Conservation (phyloP, 768 basidiomycete genomes). For the Fomitopsis pulvina region DNA sequence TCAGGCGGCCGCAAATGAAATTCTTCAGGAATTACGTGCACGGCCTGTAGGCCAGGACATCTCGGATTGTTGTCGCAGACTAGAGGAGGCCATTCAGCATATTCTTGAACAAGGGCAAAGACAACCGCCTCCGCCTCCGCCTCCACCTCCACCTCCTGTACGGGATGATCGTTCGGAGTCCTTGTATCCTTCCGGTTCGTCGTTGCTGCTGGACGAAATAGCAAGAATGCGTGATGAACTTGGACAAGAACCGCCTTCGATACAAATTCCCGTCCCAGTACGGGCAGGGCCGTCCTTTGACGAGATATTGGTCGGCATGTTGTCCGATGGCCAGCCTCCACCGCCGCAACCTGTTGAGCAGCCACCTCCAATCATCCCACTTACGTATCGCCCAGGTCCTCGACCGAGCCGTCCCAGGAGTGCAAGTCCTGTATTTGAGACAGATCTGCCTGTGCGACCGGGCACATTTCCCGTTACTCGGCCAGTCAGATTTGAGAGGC, state of each 20-base stretch:
- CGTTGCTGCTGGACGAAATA: constrained; percentile 19
- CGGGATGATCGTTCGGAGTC: constrained; percentile 24
- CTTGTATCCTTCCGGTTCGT: constrained; percentile 22
- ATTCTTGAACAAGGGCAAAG: constrained; percentile 14
- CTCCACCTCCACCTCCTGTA: constrained; percentile 9
- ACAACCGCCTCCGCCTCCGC: too few species aligned
- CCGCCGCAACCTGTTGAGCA: constrained; percentile 34
- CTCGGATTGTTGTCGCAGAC: constrained; percentile 17
- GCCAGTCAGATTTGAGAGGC: constrained; percentile 4
- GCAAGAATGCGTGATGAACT: constrained; percentile 18
- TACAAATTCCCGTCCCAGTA: constrained; percentile 39
- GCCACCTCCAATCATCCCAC: constrained; percentile 49
- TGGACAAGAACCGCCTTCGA: constrained; percentile 24
- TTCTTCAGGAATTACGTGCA: constrained; percentile 42
- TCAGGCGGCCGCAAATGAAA: constrained; percentile 52
- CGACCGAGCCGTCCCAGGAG: constrained; percentile 32
- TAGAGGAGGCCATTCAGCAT: constrained; percentile 21
- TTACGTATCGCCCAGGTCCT: constrained; percentile 46
- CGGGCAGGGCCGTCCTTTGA: constrained; percentile 47
- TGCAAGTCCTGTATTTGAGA: constrained; percentile 29
- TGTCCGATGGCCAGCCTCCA: constrained; percentile 39
- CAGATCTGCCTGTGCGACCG: constrained; percentile 25
- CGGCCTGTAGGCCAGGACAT: constrained; percentile 2
- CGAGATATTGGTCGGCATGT: constrained; percentile 53
- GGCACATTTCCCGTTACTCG: constrained; percentile 16